Percentiles rank a stretch among this genome's conserved stretches.
phyloP scores from a whole-genome alignment of 306 rosid species.

The Corylus heterophylla region DNA sequence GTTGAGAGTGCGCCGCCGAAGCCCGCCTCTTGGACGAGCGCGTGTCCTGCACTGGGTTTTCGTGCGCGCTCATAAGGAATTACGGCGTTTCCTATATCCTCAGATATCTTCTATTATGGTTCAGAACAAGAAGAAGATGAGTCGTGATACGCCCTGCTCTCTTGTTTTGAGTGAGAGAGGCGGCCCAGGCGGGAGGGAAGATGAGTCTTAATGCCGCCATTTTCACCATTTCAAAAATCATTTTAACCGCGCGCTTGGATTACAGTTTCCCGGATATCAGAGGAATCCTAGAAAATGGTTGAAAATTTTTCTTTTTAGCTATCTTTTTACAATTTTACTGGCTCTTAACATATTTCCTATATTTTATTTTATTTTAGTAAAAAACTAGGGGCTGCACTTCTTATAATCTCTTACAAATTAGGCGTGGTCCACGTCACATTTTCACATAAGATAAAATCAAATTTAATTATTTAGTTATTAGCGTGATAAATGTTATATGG shows the following conservation, averaged over 20 bases:
- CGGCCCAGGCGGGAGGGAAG: not conserved
- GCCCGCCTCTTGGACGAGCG: conserved; percentile 28
- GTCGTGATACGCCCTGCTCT: not conserved
- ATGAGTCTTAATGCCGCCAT: not conserved
- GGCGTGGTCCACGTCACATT: too few relatives aligned
- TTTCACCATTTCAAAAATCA: conserved; percentile 3
- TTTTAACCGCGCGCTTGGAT: not conserved
- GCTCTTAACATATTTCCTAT: too few relatives aligned
- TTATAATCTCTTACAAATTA: too few relatives aligned
- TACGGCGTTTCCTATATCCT: not conserved
- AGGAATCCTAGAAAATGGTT: not conserved
- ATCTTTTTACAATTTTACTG: too few relatives aligned
- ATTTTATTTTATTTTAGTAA: too few relatives aligned
- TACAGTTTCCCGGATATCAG: not conserved
- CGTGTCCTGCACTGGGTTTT: not conserved
- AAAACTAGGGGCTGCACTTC: too few relatives aligned
- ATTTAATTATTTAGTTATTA: too few relatives aligned
- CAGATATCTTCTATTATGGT: not conserved
- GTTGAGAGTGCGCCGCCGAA: not conserved
- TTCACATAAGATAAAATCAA: too few relatives aligned
- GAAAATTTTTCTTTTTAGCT: too few relatives aligned
- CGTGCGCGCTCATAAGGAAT: conserved; percentile 8
- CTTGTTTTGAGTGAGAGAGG: too few relatives aligned
- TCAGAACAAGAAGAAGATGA: not conserved
- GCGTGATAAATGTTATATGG: too few relatives aligned